Base-by-base conservation (phyloP, 345 rosid genomes). In the Lepidium aucheri region DNA sequence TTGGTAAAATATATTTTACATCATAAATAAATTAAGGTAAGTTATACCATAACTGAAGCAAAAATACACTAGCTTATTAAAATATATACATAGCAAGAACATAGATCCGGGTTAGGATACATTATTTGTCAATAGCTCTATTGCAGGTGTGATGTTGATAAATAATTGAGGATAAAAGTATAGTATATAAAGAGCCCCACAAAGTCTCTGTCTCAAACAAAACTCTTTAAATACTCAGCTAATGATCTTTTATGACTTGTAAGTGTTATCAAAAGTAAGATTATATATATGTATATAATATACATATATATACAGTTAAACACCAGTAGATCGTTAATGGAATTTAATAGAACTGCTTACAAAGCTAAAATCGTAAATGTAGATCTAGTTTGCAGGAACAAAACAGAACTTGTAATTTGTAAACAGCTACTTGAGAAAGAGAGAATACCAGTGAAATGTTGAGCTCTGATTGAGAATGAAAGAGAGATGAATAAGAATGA, bases 371-470 rank as follows among this genome's bases (percentile, higher is more conserved):
- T 8, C 30, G 3, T 24, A 24, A 1, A 24, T 24, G 3, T 24
- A 24, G 26, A 24, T 17, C 32, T 17, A 45, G 9, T 15, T 51
- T 39, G 38, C 46, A 39, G 26, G 51, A 38, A 38, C 46, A 47
- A 44, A 15, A 3, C 16, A 49, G 10, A 36, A 10, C 28, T 24
- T 7, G 16, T 26, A 26, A 26, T 26, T 26, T 26, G 30, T 26
- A 17, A 8, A 20, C 3, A 18, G 51, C 47, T 43, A 43, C 10
- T 43, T 43, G 5, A 45, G 20, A 18, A 22, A 35, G 35, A 54
- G 54, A 54, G 47, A n/a, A 35, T 14, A 67, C 63, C 70, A 20
- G 62, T 66, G 4, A 18, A 14, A 13, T 53, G 16, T 32, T 66
- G 69, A 43, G 52, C 53, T 42, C 53, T 13, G 53, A 18, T 9